Percentiles rank a stretch among this genome's conserved stretches.
Evolutionary conservation across 129 eudicot species (phyloP).

Genomic region (Lactuca saligna): DNA sequence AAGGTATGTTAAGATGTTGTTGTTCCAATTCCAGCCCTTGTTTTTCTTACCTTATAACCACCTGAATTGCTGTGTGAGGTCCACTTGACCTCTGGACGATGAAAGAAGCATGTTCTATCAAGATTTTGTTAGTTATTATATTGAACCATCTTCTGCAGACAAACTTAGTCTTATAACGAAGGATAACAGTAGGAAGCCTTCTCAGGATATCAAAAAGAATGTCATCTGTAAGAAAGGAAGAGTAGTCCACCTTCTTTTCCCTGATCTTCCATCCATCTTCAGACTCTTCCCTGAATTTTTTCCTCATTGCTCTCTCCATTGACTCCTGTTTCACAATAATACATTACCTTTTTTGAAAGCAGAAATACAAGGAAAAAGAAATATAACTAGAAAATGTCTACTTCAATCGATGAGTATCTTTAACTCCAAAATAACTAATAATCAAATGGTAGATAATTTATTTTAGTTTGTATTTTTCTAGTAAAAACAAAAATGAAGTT

Average conservation of each 20-base stretch:
- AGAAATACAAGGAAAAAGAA: too few relatives aligned
- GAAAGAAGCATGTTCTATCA: conserved; percentile 30
- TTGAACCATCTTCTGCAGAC: conserved; percentile 31
- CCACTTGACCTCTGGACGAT: conserved; percentile 22
- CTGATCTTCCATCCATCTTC: conserved; percentile 15
- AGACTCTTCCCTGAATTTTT: conserved; percentile 7
- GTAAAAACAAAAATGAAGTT: neutral
- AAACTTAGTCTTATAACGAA: conserved; percentile 22
- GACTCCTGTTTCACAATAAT: conserved; percentile 19
- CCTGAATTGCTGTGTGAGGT: neutral
- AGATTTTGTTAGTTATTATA: conserved; percentile 27
- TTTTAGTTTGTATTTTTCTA: too few relatives aligned
- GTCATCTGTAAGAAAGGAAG: conserved; percentile 20
- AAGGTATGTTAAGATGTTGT: conserved; percentile 17
- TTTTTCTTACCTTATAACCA: conserved; percentile 23
- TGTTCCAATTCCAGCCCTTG: conserved; percentile 22
- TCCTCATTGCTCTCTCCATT: conserved; percentile 14
- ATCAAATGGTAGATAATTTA: neutral
- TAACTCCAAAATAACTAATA: neutral
- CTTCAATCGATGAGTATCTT: too few relatives aligned
- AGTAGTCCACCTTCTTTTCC: conserved; percentile 15
- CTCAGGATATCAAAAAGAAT: conserved; percentile 21
- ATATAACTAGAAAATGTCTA: too few relatives aligned
- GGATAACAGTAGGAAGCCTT: conserved; percentile 29
- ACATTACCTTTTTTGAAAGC: too few relatives aligned